Base-by-base conservation (phyloP, 306 rosid genomes). In the Citrullus colocynthis region DNA sequence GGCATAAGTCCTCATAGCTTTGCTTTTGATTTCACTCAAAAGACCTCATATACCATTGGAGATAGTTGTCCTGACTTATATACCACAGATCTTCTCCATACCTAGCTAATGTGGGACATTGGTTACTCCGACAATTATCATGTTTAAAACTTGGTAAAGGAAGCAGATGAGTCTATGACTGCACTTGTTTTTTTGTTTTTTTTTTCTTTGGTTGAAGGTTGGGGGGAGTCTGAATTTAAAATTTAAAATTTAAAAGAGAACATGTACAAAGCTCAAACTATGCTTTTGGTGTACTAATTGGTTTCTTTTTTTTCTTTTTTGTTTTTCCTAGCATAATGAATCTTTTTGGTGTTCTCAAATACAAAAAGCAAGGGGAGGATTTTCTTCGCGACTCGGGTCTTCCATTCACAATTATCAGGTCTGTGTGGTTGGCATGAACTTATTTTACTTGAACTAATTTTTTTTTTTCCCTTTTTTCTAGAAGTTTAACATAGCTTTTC, bases 391-490 rank as follows among this genome's bases (percentile, higher is more conserved):
- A 85, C 77, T 94, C 96, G 24, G 95, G 98, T 74, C 81, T 94
- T 85, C 96, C 98, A 67, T 94, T 77, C 87, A 92, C 98, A 71
- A 92, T 94, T 81, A 88, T 94, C 86, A 94, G 98, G 98, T 92
- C 72, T 69, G 86, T 41, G 15, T 70, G 77, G 37, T 76, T 76
- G 8, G 34, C 49, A 54, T 54, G 45, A 32, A 52, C 59, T 24
- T 52, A 24, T 71, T 71, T 48, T 13, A 28, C 58, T 10, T 28
- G 2, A 45, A 11, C 41, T 71, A 48, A 13, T 21, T 6, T 1
- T 45, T 71, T 12, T 48, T 21, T 0, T 6, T 45, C 3, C 14
- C 3, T 24, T 42, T 34, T 41, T 44, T 12, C 12, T 70, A 45
- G 58, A 21, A 36, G 7, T 45, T 6, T 24, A 20, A 44, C 7